A percentile compares a stretch with the other conserved stretches of the same genome.
Conservation (phyloP, 805 yeast genomes). For the Cyberlindnera misumaiensis region DNA sequence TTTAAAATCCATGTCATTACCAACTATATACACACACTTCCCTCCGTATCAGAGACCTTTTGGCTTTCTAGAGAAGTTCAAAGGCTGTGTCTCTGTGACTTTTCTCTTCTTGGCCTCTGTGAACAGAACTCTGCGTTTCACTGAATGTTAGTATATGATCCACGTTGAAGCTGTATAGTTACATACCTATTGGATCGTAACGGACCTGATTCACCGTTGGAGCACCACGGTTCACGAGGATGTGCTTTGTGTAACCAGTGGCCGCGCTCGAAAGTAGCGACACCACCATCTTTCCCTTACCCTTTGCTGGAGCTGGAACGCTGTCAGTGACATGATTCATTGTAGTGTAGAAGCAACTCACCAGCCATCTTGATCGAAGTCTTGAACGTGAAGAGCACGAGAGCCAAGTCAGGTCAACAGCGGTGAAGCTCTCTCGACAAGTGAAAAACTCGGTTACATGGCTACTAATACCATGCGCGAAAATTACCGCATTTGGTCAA, state of each 20-base stretch:
- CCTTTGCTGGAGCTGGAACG: conserved; percentile 42
- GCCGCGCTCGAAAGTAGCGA: conserved; percentile 84
- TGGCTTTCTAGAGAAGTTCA: conserved; percentile 39
- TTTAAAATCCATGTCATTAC: not conserved
- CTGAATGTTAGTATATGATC: conserved; percentile 28
- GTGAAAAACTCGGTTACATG: too few species aligned
- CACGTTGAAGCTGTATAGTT: not conserved
- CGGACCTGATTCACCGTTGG: conserved; percentile 74
- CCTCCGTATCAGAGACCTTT: conserved; percentile 14
- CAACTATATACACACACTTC: conserved; percentile 4
- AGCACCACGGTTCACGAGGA: conserved; percentile 75
- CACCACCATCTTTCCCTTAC: conserved; percentile 68
- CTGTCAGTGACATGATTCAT: conserved; percentile 5
- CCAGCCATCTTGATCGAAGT: too few species aligned
- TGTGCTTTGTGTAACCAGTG: conserved; percentile 81
- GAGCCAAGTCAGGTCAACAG: too few species aligned
- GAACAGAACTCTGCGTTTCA: conserved; percentile 86
- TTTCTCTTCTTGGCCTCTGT: conserved; percentile 85
- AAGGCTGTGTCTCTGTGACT: conserved; percentile 37
- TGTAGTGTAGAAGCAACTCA: too few species aligned
- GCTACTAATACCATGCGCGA: too few species aligned
- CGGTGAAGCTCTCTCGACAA: too few species aligned
- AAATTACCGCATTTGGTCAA: too few species aligned
- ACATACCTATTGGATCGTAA: conserved; percentile 65
- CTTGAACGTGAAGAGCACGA: too few species aligned